A percentile compares a stretch with the other conserved stretches of the same genome.
These are phyloP conservation scores for Melaleuca alternifolia DNA, from an alignment of 345 rosid species.

Conservation along the genomic window DNA sequence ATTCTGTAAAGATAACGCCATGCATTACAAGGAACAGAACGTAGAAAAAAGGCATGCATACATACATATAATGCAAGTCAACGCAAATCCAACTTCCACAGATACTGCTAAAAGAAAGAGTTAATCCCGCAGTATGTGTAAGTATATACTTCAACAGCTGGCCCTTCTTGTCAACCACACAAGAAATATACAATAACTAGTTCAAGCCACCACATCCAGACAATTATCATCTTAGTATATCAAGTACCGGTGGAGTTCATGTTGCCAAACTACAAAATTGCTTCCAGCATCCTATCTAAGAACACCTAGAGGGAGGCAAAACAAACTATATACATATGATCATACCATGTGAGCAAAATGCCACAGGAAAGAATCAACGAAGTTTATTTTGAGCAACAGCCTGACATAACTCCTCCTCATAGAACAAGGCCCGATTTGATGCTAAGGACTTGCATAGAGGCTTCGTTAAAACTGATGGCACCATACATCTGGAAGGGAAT, in stretches of 20 bases:
- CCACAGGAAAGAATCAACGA: conserved; percentile 24
- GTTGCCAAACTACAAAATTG: conserved; percentile 40
- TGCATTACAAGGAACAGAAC: not conserved
- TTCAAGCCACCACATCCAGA: conserved; percentile 21
- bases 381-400: conserved; percentile 94
- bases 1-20: not conserved
- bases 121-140: not conserved
- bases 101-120: not conserved
- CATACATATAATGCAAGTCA: not conserved
- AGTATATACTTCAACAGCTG: not conserved
- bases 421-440: conserved; percentile 74
- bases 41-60: not conserved
- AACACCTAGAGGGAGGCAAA: conserved; percentile 18
- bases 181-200: conserved; percentile 30
- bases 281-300: conserved; percentile 32
- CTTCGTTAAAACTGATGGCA: conserved; percentile 72
- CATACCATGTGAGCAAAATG: not conserved
- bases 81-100: not conserved
- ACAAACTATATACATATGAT: conserved; percentile 40
- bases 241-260: not conserved
- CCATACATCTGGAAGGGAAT: conserved; percentile 63
- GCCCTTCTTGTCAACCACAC: conserved; percentile 16
- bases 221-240: conserved; percentile 17
- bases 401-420: conserved; percentile 91
- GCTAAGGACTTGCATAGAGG: conserved; percentile 64